Evolutionary conservation across 495 filamentous ascomycete species (phyloP).

Genomic region (Tuber borchii): DNA sequence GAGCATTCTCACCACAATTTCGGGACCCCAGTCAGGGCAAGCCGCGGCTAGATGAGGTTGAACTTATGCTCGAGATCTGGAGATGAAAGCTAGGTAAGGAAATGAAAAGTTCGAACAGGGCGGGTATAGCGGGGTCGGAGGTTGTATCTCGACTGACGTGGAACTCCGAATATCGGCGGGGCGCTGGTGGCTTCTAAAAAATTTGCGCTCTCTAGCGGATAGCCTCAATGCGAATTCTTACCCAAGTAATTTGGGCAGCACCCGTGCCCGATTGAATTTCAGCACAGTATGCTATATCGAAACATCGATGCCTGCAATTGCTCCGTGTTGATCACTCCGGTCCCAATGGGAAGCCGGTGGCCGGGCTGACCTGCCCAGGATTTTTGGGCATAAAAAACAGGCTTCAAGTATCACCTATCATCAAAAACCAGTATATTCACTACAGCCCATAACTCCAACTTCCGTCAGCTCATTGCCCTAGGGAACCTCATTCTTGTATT

Average conservation of each 20-base stretch:
- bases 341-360: not conserved
- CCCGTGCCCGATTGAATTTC: not conserved
- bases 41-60: slow-evolving; percentile 2
- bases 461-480: not conserved
- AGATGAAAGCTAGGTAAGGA: not conserved
- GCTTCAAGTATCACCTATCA: not conserved
- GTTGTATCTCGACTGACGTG: not conserved
- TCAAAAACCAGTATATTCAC: not conserved
- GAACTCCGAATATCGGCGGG: not conserved
- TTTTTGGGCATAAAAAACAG: not conserved
- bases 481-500: not conserved
- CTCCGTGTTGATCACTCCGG: not conserved
- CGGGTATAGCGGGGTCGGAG: not conserved
- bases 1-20: not conserved
- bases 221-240: not conserved
- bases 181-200: not conserved
- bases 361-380: not conserved
- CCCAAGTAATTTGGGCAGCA: not conserved
- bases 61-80: not conserved
- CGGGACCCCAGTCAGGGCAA: not conserved
- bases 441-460: not conserved
- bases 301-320: not conserved
- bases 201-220: not conserved
- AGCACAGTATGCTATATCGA: not conserved
- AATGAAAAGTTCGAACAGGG: not conserved